Evolutionary conservation across 2,329 filamentous ascomycete species (phyloP).

Genomic region (Ophiostoma novo-ulmi): DNA sequence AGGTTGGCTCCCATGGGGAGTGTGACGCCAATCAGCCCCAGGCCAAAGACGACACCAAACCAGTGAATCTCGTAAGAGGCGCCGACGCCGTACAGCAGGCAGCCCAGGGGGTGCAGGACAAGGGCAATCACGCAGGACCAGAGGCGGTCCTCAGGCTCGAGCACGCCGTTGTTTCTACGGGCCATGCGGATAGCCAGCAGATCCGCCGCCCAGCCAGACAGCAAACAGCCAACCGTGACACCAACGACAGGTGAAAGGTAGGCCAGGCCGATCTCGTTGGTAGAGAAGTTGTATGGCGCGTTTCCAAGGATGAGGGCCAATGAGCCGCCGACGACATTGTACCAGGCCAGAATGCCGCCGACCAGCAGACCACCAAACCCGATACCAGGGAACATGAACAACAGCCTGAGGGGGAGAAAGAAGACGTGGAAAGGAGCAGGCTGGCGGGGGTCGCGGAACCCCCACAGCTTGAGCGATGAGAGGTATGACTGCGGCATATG

Average conservation of each 20-base stretch:
- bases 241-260: conserved; percentile 29
- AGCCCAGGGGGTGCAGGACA: conserved; percentile 32
- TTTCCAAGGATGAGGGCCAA: conserved; percentile 26
- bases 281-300: conserved; percentile 29
- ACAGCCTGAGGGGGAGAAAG: conserved; percentile 17
- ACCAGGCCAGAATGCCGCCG: conserved; percentile 31
- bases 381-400: conserved; percentile 24
- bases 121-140: conserved; percentile 31
- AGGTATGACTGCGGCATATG: background rate
- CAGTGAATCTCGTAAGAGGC: conserved; percentile 40
- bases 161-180: conserved; percentile 38
- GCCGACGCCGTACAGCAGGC: conserved; percentile 47
- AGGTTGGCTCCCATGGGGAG: conserved; percentile 7
- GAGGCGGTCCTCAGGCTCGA: conserved; percentile 33
- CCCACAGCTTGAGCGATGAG: conserved; percentile 4
- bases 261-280: conserved; percentile 27
- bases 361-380: conserved; percentile 29
- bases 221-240: conserved; percentile 27
- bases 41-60: conserved; percentile 39
- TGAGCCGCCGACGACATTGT: conserved; percentile 31
- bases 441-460: background rate
- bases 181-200: conserved; percentile 33
- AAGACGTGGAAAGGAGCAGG: conserved; percentile 10
- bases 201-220: conserved; percentile 29
- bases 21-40: conserved; percentile 31